Evolutionary conservation across 352 stramenopile genomes (phyloP), one percentile per base, ranked within the genome.

Genomic region (Blastocystis sp.): DNA sequence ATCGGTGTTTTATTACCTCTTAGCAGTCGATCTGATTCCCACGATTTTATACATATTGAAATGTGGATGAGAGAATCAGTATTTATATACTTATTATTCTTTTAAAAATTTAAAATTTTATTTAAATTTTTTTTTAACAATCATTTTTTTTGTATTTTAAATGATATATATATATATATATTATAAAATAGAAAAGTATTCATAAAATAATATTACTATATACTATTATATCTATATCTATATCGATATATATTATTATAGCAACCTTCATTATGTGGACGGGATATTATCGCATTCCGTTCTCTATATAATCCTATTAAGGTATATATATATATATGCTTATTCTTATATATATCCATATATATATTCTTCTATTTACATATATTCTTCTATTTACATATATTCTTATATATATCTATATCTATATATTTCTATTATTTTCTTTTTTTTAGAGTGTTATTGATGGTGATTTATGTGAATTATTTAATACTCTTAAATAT

Each of bases 11-110:
- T 98, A 23, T 77, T 96, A 25, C 90, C 91, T 2, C 95, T 96
- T 68, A 83, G 81, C 10, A 93, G 83, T 39, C 81, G 86, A 27
- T 82, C 94, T 46, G 88, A 96, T 64, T 78, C 95, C 39, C 85
- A 96, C 48, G 95, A 97, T 72, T 96, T 94, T 74, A 91, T 79
- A 37, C 81, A 94, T 70, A 72, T 99, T 33, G 90, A 99, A 72
- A 94, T 94, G 75, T 74, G 77, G 48, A 59, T 91, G 24, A 56
- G 82, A 30, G 70, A 66, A 9, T n/a, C n/a, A n/a, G n/a, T n/a
- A n/a, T n/a, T 41, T 54, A 6, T 71, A 71, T n/a, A n/a, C 47
- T 56, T 5, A 19, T 24, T 27, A n/a, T 54, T 39, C 10, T 5
- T 32, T 16, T 24, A 24, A 24, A 36, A 24, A 10, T 5, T 5